Evolutionary conservation across 2,329 filamentous ascomycete species (phyloP).

Genomic region (Penicillium sp.): DNA sequence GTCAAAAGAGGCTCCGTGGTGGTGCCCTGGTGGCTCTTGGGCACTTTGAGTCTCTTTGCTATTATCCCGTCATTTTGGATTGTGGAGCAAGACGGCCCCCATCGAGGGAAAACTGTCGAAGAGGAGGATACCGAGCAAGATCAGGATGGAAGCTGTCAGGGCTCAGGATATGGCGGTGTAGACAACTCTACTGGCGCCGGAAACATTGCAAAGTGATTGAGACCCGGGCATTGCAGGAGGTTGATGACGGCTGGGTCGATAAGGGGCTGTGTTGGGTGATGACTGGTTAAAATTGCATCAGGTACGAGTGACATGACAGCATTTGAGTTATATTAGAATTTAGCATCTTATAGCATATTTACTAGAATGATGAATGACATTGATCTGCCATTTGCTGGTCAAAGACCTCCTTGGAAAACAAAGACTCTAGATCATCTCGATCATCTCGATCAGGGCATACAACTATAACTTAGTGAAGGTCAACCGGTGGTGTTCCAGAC

Average conservation of each 20-base stretch:
- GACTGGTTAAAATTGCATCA: background rate
- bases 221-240: background rate
- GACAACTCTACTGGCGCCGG: background rate
- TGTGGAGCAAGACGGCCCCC: conserved; percentile 69
- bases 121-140: background rate
- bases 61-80: conserved; percentile 72
- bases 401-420: background rate
- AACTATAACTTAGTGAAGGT: no score
- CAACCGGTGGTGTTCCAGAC: no score
- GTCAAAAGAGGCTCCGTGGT: conserved; percentile 73
- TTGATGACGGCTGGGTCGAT: background rate
- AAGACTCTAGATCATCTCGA: no score
- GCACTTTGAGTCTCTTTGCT: conserved; percentile 61
- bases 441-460: no score
- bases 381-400: background rate
- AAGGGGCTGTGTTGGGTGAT: background rate
- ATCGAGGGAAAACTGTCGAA: conserved; percentile 26
- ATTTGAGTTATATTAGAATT: background rate
- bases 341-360: background rate
- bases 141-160: background rate
- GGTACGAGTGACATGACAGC: background rate
- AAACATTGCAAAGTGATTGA: background rate
- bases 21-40: conserved; percentile 78
- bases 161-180: conserved; percentile 8
- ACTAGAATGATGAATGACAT: background rate